Evolutionary conservation across 257 asterid species (phyloP).

Genomic region (Euphrasia confusa): DNA sequence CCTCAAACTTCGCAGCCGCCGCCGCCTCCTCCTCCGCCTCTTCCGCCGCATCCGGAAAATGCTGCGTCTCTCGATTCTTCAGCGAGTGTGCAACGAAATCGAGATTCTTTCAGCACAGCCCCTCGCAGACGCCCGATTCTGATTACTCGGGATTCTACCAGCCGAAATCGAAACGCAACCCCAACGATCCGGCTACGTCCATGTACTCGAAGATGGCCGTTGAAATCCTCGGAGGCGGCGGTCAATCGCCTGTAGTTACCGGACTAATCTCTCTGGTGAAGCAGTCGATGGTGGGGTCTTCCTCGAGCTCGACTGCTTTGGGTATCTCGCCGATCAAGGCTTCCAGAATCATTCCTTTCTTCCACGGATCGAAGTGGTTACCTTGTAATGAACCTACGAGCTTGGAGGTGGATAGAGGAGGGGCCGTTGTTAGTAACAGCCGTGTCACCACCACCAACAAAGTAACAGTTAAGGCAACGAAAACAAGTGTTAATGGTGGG

Average conservation of each 20-base stretch:
- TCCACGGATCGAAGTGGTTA: constrained; percentile 68
- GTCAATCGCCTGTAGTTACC: constrained; percentile 42
- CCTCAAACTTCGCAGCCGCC: constrained; percentile 51
- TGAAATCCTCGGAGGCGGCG: constrained; percentile 33
- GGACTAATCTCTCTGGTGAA: constrained; percentile 60
- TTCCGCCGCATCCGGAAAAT: constrained; percentile 40
- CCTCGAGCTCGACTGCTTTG: constrained; percentile 29
- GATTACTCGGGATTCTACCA: constrained; percentile 34
- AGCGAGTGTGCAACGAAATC: constrained; percentile 47
- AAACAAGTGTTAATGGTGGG: background rate
- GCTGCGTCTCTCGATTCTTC: constrained; percentile 46
- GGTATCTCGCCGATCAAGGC: constrained; percentile 66
- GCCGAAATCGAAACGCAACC: constrained; percentile 25
- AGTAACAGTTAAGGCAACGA: constrained; percentile 4
- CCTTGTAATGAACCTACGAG: constrained; percentile 58
- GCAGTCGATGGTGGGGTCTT: constrained; percentile 37
- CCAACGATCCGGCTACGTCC: constrained; percentile 26
- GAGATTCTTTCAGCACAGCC: constrained; percentile 35
- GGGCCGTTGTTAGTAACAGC: constrained; percentile 24
- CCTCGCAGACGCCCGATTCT: constrained; percentile 43
- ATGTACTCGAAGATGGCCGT: constrained; percentile 43
- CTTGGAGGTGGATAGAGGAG: constrained; percentile 57
- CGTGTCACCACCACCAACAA: constrained; percentile 4
- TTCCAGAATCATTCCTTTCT: constrained; percentile 46
- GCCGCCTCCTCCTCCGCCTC: constrained; percentile 11